phyloP scores from a whole-genome alignment of 352 stramenopile species.

The Blastocystis hominis region DNA sequence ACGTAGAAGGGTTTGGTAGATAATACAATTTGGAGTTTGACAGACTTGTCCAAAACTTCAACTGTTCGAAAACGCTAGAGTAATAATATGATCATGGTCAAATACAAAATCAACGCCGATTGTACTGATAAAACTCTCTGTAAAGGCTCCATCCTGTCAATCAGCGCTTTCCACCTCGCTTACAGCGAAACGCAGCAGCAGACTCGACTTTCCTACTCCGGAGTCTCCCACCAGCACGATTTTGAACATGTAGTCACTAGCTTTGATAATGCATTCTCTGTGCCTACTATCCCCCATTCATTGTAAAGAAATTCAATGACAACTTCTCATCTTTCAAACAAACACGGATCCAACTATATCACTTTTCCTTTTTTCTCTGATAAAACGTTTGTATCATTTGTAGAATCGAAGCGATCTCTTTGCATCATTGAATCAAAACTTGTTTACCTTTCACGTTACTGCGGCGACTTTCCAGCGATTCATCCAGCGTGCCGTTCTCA shows the following conservation, averaged over 20 bases:
- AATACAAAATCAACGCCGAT: conserved; percentile 57
- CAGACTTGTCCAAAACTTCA: conserved; percentile 17
- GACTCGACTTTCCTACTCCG: conserved; percentile 56
- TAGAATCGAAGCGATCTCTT: conserved; percentile 22
- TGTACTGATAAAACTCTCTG: conserved; percentile 55
- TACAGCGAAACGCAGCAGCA: conserved; percentile 56
- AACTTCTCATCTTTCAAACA: conserved; percentile 18
- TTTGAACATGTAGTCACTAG: conserved; percentile 54
- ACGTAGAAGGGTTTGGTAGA: background rate
- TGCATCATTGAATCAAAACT: background rate
- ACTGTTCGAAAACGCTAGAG: conserved; percentile 52
- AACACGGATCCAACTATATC: background rate
- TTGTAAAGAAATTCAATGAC: background rate
- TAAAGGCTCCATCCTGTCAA: conserved; percentile 48
- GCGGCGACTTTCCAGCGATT: background rate
- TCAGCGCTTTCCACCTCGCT: background rate
- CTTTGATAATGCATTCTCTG: background rate
- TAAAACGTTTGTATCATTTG: background rate
- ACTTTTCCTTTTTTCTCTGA: background rate
- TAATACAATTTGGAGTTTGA: conserved; percentile 47
- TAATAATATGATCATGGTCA: background rate
- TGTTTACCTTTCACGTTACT: background rate
- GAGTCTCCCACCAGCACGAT: conserved; percentile 57
- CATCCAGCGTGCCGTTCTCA: background rate
- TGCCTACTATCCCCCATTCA: conserved; percentile 35